Evolutionary conservation across 2,329 filamentous ascomycete species (phyloP), one percentile per base, ranked within the genome.

Genomic region (Fusarium burgessii): DNA sequence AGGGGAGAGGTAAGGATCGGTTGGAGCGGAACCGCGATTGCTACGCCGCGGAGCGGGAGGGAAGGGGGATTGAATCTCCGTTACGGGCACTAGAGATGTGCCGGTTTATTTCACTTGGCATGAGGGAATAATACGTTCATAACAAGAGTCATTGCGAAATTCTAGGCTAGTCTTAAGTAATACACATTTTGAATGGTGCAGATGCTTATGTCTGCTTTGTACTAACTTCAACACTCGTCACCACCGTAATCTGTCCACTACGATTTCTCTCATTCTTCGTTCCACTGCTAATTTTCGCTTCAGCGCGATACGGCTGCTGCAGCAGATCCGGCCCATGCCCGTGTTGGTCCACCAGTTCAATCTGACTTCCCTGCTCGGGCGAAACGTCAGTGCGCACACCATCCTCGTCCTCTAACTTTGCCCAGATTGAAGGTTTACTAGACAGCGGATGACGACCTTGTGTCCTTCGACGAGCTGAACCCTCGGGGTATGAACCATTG

Each of bases 371-470:
- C 4, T 75, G 71, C 6, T 77, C 72, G 0, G 70, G 63, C 4
- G 69, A 59, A 1, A 14, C 54, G 18, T 62, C 61, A 8, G 38
- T 72, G 4, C 65, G 41, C 29, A 52, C 20, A 4, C 61, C 62
- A 33, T 78, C 74, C 7, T 73, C 74, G 17, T 79, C 78, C 5
- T 79, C 78, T 20, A 78, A 29, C 57, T 78, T 78, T 8, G 78
- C 72, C 78, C 78, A 79, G 7, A 67, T 42, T 0, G 76, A 77
- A 9, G 70, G 70, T n/a, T 72, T 71, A n/a, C 64, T 69, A 4
- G 72, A 71, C n/a, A 70, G 38, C 3, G 46, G 59, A 38, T 60
- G 58, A 40, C 55, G 70, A 2, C 43, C 70, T 10, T 64, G 60
- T 3, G 70, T 61, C 29, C 62, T 74, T 35, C 69, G 64, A 9